Conservation (phyloP, 495 filamentous ascomycete genomes). For the Aspergillus campestris region DNA sequence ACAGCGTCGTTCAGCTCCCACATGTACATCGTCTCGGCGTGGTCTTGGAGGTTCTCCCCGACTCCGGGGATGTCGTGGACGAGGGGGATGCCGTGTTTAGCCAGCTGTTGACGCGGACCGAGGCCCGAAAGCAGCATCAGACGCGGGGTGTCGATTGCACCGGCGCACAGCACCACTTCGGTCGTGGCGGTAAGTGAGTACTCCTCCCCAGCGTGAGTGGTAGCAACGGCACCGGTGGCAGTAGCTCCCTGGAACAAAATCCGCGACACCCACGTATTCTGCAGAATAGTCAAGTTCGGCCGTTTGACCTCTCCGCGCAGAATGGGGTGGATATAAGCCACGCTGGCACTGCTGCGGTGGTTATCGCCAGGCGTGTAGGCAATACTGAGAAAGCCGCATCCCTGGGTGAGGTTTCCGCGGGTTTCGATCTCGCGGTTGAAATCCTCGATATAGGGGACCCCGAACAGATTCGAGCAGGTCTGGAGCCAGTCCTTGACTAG, state of each 20-base stretch:
- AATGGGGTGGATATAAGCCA: slow-evolving; percentile 83
- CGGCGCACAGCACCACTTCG: slow-evolving; percentile 71
- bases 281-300: slow-evolving; percentile 70
- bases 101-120: slow-evolving; percentile 56
- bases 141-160: slow-evolving; percentile 68
- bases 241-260: slow-evolving; percentile 56
- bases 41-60: slow-evolving; percentile 71
- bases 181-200: slow-evolving; percentile 53
- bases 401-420: slow-evolving; percentile 57
- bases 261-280: slow-evolving; percentile 72
- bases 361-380: slow-evolving; percentile 77
- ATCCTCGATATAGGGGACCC: slow-evolving; percentile 70
- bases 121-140: slow-evolving; percentile 72
- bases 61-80: slow-evolving; percentile 67
- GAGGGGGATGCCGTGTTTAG: slow-evolving; percentile 55
- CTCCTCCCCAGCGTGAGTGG: slow-evolving; percentile 53
- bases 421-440: slow-evolving; percentile 71
- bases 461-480: slow-evolving; percentile 60
- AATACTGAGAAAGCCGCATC: slow-evolving; percentile 78
- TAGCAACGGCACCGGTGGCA: slow-evolving; percentile 59
- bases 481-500: slow-evolving; percentile 76
- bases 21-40: slow-evolving; percentile 72
- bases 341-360: slow-evolving; percentile 66
- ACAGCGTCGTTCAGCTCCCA: slow-evolving; percentile 76
- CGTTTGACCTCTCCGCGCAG: slow-evolving; percentile 65